Evolutionary conservation across 495 filamentous ascomycete species (phyloP).

Genomic region (Daldinia decipiens): DNA sequence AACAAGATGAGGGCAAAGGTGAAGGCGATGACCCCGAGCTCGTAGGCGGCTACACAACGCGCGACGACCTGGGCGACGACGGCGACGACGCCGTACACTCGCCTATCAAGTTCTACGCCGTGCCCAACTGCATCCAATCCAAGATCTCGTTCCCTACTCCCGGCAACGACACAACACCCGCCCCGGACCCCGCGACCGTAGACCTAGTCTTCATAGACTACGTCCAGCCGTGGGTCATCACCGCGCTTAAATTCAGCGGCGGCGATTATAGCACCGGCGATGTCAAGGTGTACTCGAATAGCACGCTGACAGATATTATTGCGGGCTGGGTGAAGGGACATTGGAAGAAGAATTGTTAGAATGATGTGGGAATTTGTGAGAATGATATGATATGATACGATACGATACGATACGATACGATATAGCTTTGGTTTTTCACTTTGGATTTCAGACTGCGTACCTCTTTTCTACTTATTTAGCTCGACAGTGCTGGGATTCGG

Average conservation of each 20-base stretch:
- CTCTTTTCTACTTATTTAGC: not conserved
- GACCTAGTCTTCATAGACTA: conserved; percentile 94
- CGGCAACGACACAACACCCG: conserved; percentile 32
- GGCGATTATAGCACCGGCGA: conserved; percentile 67
- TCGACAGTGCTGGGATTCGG: not conserved
- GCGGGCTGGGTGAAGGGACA: conserved; percentile 80
- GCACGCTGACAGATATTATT: conserved; percentile 79
- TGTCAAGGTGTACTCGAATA: conserved; percentile 72
- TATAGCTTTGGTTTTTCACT: not conserved
- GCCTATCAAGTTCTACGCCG: conserved; percentile 74
- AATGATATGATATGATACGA: conserved; percentile 5
- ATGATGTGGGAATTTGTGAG: not conserved
- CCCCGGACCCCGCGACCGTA: conserved; percentile 70
- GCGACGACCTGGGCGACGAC: conserved; percentile 82
- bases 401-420: conserved; percentile 5
- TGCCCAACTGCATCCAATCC: conserved; percentile 85
- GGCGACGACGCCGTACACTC: conserved; percentile 92
- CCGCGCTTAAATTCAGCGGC: conserved; percentile 75
- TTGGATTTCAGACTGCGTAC: not conserved
- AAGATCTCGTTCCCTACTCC: conserved; percentile 63
- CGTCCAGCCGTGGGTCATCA: conserved; percentile 78
- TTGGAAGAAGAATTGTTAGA: conserved; percentile 70
- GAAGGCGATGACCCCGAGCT: conserved; percentile 54
- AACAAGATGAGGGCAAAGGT: not conserved
- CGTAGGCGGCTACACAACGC: conserved; percentile 86